A percentile compares a stretch with the other conserved stretches of the same genome.
phyloP scores from a whole-genome alignment of 257 asterid species.

The Scutellaria barbata region DNA sequence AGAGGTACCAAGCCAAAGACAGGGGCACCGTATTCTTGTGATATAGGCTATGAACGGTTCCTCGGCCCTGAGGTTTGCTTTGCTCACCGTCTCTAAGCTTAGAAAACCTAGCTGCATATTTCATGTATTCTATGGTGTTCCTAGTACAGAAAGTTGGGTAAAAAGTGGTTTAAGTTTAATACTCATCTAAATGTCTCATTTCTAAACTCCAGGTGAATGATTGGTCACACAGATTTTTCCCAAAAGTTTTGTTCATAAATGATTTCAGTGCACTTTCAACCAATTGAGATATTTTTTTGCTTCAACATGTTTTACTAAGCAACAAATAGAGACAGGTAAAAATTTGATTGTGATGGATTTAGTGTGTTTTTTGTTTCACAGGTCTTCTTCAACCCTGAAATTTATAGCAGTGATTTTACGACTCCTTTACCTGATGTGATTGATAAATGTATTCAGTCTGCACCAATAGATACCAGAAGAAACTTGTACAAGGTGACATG shows the following conservation, averaged over 20 bases:
- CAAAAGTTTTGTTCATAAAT: background rate
- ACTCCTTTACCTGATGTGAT: constrained; percentile 86
- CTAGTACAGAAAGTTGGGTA: background rate
- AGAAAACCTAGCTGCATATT: constrained; percentile 26
- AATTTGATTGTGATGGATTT: constrained; percentile 10
- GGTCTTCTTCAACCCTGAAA: constrained; percentile 97
- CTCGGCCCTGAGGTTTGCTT: constrained; percentile 95
- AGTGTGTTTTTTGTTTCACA: constrained; percentile 41
- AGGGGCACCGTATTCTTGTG: constrained; percentile 95
- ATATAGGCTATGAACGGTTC: constrained; percentile 94
- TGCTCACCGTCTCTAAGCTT: constrained; percentile 36
- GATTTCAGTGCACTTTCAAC: constrained; percentile 25
- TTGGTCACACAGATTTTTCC: constrained; percentile 1
- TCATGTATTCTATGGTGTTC: background rate
- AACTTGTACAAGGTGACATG: constrained; percentile 84
- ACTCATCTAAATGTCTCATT: background rate
- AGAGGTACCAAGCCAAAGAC: constrained; percentile 94
- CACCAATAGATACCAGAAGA: constrained; percentile 98
- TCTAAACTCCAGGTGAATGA: background rate
- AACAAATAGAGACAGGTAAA: background rate
- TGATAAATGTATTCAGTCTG: constrained; percentile 95
- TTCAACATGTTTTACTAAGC: constrained; percentile 7
- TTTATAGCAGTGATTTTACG: constrained; percentile 66
- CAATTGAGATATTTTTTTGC: constrained; percentile 3
- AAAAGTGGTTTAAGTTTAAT: constrained; percentile 6